Base-by-base conservation (phyloP, 768 basidiomycete species). In the Phaffia tasmanica region DNA sequence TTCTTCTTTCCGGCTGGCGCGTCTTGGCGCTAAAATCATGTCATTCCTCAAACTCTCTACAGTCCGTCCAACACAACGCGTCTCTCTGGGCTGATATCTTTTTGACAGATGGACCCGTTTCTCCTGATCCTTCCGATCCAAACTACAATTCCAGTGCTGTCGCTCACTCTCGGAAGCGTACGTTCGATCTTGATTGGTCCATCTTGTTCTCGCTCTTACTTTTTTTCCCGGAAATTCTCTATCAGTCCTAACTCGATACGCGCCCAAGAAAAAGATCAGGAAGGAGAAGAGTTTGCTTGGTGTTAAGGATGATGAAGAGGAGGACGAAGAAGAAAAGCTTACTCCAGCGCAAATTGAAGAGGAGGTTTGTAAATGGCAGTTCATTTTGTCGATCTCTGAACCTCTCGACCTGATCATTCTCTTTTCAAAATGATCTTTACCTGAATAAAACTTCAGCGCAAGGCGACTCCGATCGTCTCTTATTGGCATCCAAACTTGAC, bases 401-500 rank as follows among this genome's bases (percentile, higher is more conserved):
- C n/a, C 23, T 54, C 62, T 62, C 9, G 23, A 23, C 25, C 32
- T 32, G 1, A 14, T 46, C 19, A 11, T n/a, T 55, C 9, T 1
- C 3, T 55, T 7, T 42, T 3, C n/a, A n/a, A n/a, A n/a, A n/a
- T n/a, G n/a, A 7, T 4, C 16, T 21, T 47, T 3, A 11, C 19
- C 30, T 29, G 8, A 46, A 16, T 2, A 57, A 1, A 56, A 68
- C 51, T 69, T 68, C 70, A 74, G 70, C 69, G 69, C 42, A 73
- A 83, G 77, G 77, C 76, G 9, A 85, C 85, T 60, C 76, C 84
- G 9, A 84, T 91, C 67, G 81, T 84, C 48, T 85, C 89, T 8
- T 87, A 92, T 76, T 99, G 92, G 88, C 83, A 89, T 71, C 79
- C 78, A 72, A 97, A 98, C 75, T 73, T 99, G 23, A 95, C 92